Evolutionary conservation across 495 filamentous ascomycete species (phyloP).

Genomic region (Pseudomonodictys pantanalensis): DNA sequence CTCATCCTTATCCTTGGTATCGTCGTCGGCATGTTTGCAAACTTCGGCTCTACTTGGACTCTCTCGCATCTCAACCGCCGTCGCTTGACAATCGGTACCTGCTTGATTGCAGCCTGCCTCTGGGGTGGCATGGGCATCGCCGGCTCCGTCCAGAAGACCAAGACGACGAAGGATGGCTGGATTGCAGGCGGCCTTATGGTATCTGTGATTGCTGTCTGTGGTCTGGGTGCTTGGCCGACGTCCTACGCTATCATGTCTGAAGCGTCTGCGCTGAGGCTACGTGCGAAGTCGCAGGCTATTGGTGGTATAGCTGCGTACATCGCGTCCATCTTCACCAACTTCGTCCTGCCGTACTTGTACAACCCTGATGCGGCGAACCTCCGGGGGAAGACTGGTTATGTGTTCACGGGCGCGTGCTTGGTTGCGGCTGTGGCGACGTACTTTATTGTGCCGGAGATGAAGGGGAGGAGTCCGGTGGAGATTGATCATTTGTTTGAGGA

Average conservation of each 20-base stretch:
- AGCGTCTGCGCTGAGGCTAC: constrained; percentile 9
- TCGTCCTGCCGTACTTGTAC: constrained; percentile 11
- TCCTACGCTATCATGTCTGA: constrained; percentile 16
- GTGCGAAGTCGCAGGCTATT: constrained; percentile 12
- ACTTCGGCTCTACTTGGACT: constrained; percentile 6
- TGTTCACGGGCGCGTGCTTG: constrained; percentile 3
- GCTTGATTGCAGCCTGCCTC: neutral
- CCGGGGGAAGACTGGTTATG: constrained; percentile 17
- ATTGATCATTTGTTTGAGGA: constrained; percentile 25
- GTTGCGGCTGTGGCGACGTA: constrained; percentile 7
- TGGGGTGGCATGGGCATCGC: constrained; percentile 17
- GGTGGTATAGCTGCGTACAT: constrained; percentile 12
- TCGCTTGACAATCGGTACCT: neutral
- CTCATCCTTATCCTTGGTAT: constrained; percentile 19
- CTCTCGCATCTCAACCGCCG: constrained; percentile 13
- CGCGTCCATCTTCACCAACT: constrained; percentile 4
- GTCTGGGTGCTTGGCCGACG: constrained; percentile 18
- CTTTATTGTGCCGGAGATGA: constrained; percentile 20
- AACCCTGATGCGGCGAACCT: constrained; percentile 13
- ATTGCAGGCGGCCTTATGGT: neutral
- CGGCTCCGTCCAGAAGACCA: constrained; percentile 3
- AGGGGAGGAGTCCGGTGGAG: constrained; percentile 19
- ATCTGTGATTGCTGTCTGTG: constrained; percentile 5
- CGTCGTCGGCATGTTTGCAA: constrained; percentile 9
- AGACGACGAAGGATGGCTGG: constrained; percentile 7